Evolutionary conservation across 2,329 filamentous ascomycete species (phyloP).

Genomic region (Thelonectria olida): DNA sequence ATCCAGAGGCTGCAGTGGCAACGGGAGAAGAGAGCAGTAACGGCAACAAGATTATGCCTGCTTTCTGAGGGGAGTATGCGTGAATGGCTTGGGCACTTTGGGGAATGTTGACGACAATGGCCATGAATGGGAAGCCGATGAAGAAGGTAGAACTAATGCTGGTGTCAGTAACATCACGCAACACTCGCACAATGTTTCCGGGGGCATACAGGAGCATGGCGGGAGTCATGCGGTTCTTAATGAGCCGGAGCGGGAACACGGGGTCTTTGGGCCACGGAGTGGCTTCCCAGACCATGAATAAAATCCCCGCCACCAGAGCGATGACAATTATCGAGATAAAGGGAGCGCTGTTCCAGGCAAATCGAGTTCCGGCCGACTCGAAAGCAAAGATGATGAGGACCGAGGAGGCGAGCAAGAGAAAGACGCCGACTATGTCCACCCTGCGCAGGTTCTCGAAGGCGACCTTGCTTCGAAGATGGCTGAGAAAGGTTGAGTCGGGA

Average conservation of each 20-base stretch:
- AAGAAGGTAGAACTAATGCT: conserved; percentile 5
- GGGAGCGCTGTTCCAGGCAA: conserved; percentile 51
- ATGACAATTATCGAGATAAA: conserved; percentile 43
- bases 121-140: conserved; percentile 26
- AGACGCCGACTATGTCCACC: conserved; percentile 33
- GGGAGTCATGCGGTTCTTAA: background rate
- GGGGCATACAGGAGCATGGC: background rate
- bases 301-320: conserved; percentile 10
- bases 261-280: conserved; percentile 18
- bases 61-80: conserved; percentile 13
- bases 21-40: conserved; percentile 24
- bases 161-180: background rate
- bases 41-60: conserved; percentile 19
- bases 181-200: too few species aligned
- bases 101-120: conserved; percentile 26
- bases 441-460: conserved; percentile 8
- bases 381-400: conserved; percentile 57
- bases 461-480: background rate
- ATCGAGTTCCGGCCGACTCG: conserved; percentile 53
- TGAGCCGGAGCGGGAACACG: conserved; percentile 8
- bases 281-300: conserved; percentile 21
- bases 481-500: background rate
- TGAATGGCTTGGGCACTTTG: conserved; percentile 26
- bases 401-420: conserved; percentile 50
- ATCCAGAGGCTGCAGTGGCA: conserved; percentile 20